These are phyloP conservation scores for Copromyces sp. DNA, from an alignment of 495 filamentous ascomycete genomes.

Conservation along the genomic window DNA sequence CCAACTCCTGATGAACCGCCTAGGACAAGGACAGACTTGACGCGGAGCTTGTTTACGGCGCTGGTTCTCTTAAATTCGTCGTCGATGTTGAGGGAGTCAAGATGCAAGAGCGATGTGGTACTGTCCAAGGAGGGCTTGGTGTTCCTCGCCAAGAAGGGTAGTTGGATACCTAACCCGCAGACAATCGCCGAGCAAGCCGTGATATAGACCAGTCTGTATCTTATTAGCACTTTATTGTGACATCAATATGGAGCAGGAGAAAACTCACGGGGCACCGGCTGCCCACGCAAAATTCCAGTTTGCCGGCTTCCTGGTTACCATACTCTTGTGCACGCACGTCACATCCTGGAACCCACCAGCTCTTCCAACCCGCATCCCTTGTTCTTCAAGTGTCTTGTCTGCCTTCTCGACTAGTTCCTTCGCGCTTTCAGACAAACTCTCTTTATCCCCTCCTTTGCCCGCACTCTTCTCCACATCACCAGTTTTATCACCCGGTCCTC, in stretches of 20 bases:
- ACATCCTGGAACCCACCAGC: slow-evolving; percentile 32
- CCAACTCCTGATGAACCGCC: slow-evolving; percentile 36
- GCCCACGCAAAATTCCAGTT: slow-evolving; percentile 30
- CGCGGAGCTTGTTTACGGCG: not conserved
- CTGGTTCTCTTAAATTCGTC: not conserved
- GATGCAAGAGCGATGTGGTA: not conserved
- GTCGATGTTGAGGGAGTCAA: not conserved
- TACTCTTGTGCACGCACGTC: slow-evolving; percentile 22
- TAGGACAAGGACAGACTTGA: slow-evolving; percentile 29
- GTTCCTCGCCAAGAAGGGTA: slow-evolving; percentile 21
- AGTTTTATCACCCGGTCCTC: not conserved
- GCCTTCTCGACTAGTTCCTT: not conserved
- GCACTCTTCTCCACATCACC: not conserved
- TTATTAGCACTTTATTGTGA: not conserved
- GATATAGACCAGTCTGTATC: slow-evolving; percentile 29
- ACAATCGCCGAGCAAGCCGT: slow-evolving; percentile 24
- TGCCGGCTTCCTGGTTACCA: slow-evolving; percentile 31
- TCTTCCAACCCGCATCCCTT: not conserved
- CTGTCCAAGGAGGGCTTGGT: slow-evolving; percentile 3
- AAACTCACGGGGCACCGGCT: slow-evolving; percentile 30
- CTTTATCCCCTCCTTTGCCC: not conserved
- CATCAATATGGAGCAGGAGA: not conserved
- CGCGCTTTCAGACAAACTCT: not conserved
- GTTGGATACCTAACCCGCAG: slow-evolving; percentile 19
- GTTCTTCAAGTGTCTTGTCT: not conserved